Evolutionary conservation across 2,329 filamentous ascomycete genomes (phyloP), one percentile per base, ranked within the genome.

Genomic region (Claviceps humidiphila): DNA sequence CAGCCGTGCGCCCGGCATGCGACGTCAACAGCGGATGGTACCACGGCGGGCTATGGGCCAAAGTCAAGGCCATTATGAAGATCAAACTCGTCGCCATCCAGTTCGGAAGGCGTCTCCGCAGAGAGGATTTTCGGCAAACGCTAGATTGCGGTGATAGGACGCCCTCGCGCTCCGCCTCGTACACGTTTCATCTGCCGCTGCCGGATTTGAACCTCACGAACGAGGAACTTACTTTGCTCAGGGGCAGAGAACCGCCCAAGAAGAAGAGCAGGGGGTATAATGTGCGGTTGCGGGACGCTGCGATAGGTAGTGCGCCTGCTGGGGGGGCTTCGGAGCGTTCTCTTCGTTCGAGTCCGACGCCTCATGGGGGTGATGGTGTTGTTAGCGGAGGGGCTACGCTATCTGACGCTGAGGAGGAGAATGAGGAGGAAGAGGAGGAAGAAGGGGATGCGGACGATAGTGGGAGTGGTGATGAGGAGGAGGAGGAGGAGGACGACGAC

Each of bases 11-110:
- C 4, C 63, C 71, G 0, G 69, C 71, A 9, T 86, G 80, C 66
- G 81, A 86, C 57, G 66, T 72, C 5, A 75, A 75, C 45, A 87
- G 88, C 59, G 91, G 91, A 1, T 98, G 88, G 88, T 96, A 84
- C 63, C 80, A 84, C 56, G 85, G 84, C 53, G 89, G 89, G 5
- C 82, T 87, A 1, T 84, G 89, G 74, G 82, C 84, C 45, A 95
- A 95, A 63, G 82, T 84, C 45, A 89, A 90, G 60, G 82, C 85
- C 2, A 83, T 95, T 58, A 90, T 96, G 84, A 88, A 89, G 63
- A 82, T 84, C 48, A 96, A 95, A 68, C 82, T 95, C 61, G 75
- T 82, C 11, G 77, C 79, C 1, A 77, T 89, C 47, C 75, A 81
- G 20, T 77, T 78, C 46, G 72, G 74, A 8, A 72, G 77, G 26